Evolutionary conservation across 1,139 yeast genomes (phyloP), one percentile per base, ranked within the genome.

Genomic region (Candida dubliniensis): DNA sequence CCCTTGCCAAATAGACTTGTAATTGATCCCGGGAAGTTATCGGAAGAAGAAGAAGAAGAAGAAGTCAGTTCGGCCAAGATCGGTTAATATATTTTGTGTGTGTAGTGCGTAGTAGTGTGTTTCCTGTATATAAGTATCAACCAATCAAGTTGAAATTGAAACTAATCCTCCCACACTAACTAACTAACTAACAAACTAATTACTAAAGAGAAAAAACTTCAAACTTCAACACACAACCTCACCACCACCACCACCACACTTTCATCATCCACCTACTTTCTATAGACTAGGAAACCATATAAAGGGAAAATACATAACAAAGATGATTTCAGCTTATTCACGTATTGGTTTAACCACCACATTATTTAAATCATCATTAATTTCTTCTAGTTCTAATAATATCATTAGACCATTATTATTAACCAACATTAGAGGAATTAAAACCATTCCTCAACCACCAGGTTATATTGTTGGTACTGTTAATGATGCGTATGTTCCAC

Each of bases 401-500:
- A n/a, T n/a, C n/a, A 40, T 49, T 39, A 58, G 43, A 49, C 62
- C 64, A 29, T 31, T 52, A 15, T 51, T 61, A 41, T 47, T 56
- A 32, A 12, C 31, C 15, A 18, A 18, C 5, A 18, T 5, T 18
- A 61, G 68, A 52, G 66, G 67, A 15, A 50, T 63, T 42, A 64
- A 65, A 49, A 63, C 66, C 39, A 82, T 73, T 47, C 76, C 77
- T 40, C 87, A 84, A 63, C 90, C 91, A 34, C 87, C 93, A 46
- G 90, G 93, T 35, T 71, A 77, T 60, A 77, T 86, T 43, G 80
- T 81, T 33, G 95, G 91, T 25, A 79, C 86, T 6, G 89, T 85
- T 34, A 86, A 86, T 59, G 93, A 86, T 51, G 87, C 93, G 18
- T 82, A 77, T 56, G 70, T 73, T 7, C 75, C 80, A 8, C 93